A percentile compares a stretch with the other conserved stretches of the same genome.
Conservation (phyloP, 2,329 filamentous ascomycete genomes). For the Fusarium buxicola region DNA sequence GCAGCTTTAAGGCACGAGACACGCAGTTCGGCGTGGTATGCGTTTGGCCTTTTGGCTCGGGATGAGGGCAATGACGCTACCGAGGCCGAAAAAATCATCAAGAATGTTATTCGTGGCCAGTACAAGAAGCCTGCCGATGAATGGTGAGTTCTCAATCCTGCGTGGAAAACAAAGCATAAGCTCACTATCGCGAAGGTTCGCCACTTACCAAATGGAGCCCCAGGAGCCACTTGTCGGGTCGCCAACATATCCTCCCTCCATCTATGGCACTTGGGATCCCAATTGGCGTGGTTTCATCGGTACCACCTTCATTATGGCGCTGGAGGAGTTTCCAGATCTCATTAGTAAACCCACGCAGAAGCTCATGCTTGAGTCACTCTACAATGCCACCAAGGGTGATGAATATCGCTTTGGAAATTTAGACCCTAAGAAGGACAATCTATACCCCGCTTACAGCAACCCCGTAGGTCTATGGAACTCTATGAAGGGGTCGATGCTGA, state of each 20-base stretch:
- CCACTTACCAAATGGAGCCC: conserved; percentile 64
- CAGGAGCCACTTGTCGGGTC: conserved; percentile 69
- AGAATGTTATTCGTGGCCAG: conserved; percentile 64
- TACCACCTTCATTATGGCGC: conserved; percentile 66
- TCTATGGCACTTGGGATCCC: conserved; percentile 70
- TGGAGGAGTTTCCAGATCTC: conserved; percentile 68
- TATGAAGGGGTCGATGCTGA: fast-evolving
- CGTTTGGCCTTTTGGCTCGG: conserved; percentile 66
- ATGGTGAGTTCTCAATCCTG: conserved; percentile 58
- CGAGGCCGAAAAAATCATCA: conserved; percentile 65
- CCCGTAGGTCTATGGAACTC: conserved; percentile 50
- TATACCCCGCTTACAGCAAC: conserved; percentile 72
- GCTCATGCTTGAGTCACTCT: conserved; percentile 64
- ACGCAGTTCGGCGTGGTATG: conserved; percentile 69
- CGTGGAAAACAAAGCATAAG: fast-evolving
- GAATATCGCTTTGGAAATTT: conserved; percentile 70
- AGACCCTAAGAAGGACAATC: conserved; percentile 63
- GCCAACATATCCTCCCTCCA: conserved; percentile 59
- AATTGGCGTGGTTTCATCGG: conserved; percentile 74
- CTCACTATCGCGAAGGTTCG: conserved; percentile 29
- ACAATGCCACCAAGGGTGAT: conserved; percentile 68
- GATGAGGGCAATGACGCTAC: conserved; percentile 61
- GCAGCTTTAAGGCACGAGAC: conserved; percentile 66
- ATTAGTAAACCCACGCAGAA: conserved; percentile 51
- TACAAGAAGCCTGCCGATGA: conserved; percentile 63